phyloP scores from a whole-genome alignment of 176 grass and related monocot species.

The Panicum miliaceum region DNA sequence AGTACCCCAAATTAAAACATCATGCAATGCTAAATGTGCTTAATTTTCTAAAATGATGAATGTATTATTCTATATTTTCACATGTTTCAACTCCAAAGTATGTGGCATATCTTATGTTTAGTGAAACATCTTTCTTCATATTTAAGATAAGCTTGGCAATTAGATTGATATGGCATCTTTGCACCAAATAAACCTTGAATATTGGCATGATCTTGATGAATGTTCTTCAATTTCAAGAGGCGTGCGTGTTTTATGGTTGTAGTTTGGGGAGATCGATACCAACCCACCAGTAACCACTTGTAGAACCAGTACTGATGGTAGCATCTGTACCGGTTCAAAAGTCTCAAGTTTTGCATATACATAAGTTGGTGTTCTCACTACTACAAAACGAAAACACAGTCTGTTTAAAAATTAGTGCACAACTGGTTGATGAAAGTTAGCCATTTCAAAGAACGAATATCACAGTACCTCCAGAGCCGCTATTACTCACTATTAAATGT shows the following conservation, averaged over 20 bases:
- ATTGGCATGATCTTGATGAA: background rate
- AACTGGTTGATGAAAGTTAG: background rate
- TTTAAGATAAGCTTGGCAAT: background rate
- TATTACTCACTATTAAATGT: background rate
- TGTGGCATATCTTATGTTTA: background rate
- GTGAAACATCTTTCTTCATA: background rate
- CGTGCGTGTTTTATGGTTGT: background rate
- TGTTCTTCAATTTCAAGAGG: background rate
- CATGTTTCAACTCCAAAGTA: background rate
- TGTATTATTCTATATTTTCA: background rate
- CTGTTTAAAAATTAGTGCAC: too few species aligned
- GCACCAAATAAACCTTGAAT: background rate
- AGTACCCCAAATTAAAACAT: background rate
- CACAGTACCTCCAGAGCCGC: background rate
- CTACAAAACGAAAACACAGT: background rate
- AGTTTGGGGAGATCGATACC: background rate
- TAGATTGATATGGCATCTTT: background rate
- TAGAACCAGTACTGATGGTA: background rate
- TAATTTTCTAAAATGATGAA: background rate
- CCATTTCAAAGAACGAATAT: background rate
- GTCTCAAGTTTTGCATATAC: background rate
- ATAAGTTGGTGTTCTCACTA: background rate
- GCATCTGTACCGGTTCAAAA: background rate
- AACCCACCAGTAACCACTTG: background rate
- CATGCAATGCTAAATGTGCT: background rate